Evolutionary conservation across 768 basidiomycete species (phyloP).

Genomic region (Termitomyces bulborhizus): DNA sequence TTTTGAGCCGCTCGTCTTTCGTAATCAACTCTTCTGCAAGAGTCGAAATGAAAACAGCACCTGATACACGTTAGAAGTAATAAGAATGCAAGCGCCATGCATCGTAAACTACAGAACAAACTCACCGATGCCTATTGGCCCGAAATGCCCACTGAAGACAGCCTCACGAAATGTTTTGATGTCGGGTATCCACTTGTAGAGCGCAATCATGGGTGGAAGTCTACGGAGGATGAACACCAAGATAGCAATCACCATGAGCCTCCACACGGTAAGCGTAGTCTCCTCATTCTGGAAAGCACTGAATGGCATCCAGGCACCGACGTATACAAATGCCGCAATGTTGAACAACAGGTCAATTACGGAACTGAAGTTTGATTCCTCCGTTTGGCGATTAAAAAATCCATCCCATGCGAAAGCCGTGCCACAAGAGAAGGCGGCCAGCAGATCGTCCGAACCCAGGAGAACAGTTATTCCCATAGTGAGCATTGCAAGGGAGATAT

Average conservation of each 20-base stretch:
- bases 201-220: conserved; percentile 73
- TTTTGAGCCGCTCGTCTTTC: conserved; percentile 33
- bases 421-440: conserved; percentile 93
- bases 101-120: background rate
- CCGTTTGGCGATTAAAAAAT: conserved; percentile 89
- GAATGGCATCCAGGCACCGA: conserved; percentile 98
- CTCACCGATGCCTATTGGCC: conserved; percentile 75
- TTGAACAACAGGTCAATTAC: conserved; percentile 97
- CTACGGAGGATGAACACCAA: conserved; percentile 78
- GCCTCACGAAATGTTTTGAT: conserved; percentile 94
- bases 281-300: conserved; percentile 59
- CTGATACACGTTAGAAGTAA: conserved; percentile 25
- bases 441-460: conserved; percentile 88
- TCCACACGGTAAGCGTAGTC: conserved; percentile 74
- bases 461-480: conserved; percentile 81
- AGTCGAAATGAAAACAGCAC: conserved; percentile 91
- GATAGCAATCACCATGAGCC: conserved; percentile 78
- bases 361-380: conserved; percentile 92
- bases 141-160: conserved; percentile 92
- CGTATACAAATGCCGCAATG: conserved; percentile 89
- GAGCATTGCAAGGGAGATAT: conserved; percentile 76
- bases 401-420: conserved; percentile 97
- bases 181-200: conserved; percentile 94
- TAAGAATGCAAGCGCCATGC: background rate
- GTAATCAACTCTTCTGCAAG: conserved; percentile 62